These are phyloP conservation scores for Cryoendolithus antarcticus DNA, from an alignment of 2,329 filamentous ascomycete genomes.

Conservation along the genomic window DNA sequence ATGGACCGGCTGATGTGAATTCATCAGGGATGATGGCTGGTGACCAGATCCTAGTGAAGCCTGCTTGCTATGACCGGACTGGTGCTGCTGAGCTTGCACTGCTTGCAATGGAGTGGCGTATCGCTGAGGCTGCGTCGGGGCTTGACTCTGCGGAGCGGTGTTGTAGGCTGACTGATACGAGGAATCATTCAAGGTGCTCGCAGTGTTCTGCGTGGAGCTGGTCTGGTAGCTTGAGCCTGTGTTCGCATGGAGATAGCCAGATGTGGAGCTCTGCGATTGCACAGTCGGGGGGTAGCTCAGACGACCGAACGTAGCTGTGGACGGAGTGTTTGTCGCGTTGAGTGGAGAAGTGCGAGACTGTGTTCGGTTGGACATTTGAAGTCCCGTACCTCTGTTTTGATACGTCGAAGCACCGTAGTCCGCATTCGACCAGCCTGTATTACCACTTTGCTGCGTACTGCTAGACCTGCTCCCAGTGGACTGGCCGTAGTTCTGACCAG, in stretches of 20 bases:
- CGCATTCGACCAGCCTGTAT: constrained; percentile 3
- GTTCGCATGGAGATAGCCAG: background rate
- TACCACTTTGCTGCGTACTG: constrained; percentile 1
- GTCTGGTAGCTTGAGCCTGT: background rate
- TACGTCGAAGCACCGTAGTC: constrained; percentile 5
- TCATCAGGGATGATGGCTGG: constrained; percentile 15
- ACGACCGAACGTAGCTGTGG: background rate
- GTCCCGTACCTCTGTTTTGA: background rate
- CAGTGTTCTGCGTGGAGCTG: background rate
- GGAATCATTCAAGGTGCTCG: too few relatives aligned
- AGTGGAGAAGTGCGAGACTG: too few relatives aligned
- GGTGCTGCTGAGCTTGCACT: constrained; percentile 17
- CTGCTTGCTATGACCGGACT: constrained; percentile 12
- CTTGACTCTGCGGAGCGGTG: background rate
- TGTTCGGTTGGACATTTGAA: too few relatives aligned
- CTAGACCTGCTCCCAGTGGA: constrained; percentile 5
- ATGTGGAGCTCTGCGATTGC: background rate
- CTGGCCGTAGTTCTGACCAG: constrained; percentile 6
- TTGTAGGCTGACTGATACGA: background rate
- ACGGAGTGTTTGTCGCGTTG: background rate
- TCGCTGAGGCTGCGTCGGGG: constrained; percentile 9
- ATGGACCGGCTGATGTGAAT: constrained; percentile 7
- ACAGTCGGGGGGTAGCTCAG: constrained; percentile 1
- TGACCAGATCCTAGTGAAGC: constrained; percentile 11
- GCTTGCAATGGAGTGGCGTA: constrained; percentile 20